Percentiles rank a stretch among this genome's conserved stretches.
Evolutionary conservation across 305 asterid genomes (phyloP).

Genomic region (Ilex paraguariensis): DNA sequence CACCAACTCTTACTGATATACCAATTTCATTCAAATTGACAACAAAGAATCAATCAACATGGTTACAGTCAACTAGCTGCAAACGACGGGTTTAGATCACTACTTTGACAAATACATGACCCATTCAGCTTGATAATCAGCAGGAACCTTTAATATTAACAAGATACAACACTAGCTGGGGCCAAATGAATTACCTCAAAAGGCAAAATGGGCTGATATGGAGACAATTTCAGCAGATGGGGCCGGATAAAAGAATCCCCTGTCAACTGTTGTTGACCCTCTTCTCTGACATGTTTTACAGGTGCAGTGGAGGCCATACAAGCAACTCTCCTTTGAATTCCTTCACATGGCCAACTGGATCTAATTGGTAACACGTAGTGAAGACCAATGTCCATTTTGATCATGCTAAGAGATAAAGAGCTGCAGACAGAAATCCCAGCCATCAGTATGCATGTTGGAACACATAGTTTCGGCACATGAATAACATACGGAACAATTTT

Average conservation of each 20-base stretch:
- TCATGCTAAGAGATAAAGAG: constrained; percentile 38
- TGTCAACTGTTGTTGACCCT: constrained; percentile 27
- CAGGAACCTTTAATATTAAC: too few relatives aligned
- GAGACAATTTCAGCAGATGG: constrained; percentile 69
- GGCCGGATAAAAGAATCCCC: constrained; percentile 79
- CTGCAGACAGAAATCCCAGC: constrained; percentile 53
- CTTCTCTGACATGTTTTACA: constrained; percentile 33
- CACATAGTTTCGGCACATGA: too few relatives aligned
- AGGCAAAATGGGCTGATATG: constrained; percentile 83
- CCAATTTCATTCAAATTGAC: too few relatives aligned
- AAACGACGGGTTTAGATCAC: too few relatives aligned
- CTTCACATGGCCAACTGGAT: constrained; percentile 13
- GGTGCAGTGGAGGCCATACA: constrained; percentile 51
- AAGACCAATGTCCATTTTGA: constrained; percentile 14
- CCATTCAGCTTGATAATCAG: too few relatives aligned
- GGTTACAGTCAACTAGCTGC: too few relatives aligned
- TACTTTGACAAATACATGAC: too few relatives aligned
- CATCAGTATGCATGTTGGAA: constrained; percentile 24
- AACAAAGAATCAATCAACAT: too few relatives aligned
- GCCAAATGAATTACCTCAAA: constrained; percentile 48
- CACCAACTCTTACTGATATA: too few relatives aligned
- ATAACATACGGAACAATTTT: too few relatives aligned
- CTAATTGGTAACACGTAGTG: background rate
- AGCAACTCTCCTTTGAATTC: constrained; percentile 23
- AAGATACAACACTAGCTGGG: too few relatives aligned